Base-by-base conservation (phyloP, 1,284 basidiomycete species). In the Abortiporus biennis region DNA sequence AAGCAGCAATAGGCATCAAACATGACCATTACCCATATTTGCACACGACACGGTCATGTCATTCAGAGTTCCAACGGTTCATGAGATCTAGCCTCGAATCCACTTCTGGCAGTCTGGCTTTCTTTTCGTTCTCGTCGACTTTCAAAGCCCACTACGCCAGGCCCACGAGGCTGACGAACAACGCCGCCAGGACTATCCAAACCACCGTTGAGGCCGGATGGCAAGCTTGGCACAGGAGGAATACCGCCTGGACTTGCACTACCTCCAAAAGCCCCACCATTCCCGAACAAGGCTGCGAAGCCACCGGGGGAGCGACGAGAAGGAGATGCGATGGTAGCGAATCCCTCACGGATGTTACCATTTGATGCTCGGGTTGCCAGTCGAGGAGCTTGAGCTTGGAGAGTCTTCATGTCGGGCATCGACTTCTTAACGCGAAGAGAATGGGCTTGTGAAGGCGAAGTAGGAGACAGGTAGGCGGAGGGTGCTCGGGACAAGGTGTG, bases 331-430 rank as follows among this genome's bases (percentile, higher is more conserved):
- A 92, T 86, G 20, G 86, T 91, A n/a, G 86, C 86, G 61, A 89
- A 93, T 20, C 86, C 85, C 58, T 92, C 89, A 42, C 91, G 81
- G 43, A 95, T 87, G 64, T 95, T 95, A 36, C 87, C 90, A 54
- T 87, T 92, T 25, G 90, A 93, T 19, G 90, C 76, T 51, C 91
- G 87, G 6, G 88, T 82, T 36, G 72, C 80, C 36, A 95, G 74
- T 37, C 88, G 83, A 25, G 89, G 82, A 1, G 86, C 77, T 44
- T 85, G 84, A 31, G 86, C 78, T 45, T 92, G 87, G 47, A 89
- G 69, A 48, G 76, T 88, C 65, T 87, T 88, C 85, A 80, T 89
- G 70, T 81, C 88, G 2, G 93, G 93, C 93, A 96, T 96, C 13
- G 91, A 94, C 67, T 95, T 95, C 72, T 96, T 96, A 63, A 85